Percentiles rank a stretch among this genome's conserved stretches.
Evolutionary conservation across 1,284 basidiomycete genomes (phyloP).

Genomic region (Fomitopsis betulina): DNA sequence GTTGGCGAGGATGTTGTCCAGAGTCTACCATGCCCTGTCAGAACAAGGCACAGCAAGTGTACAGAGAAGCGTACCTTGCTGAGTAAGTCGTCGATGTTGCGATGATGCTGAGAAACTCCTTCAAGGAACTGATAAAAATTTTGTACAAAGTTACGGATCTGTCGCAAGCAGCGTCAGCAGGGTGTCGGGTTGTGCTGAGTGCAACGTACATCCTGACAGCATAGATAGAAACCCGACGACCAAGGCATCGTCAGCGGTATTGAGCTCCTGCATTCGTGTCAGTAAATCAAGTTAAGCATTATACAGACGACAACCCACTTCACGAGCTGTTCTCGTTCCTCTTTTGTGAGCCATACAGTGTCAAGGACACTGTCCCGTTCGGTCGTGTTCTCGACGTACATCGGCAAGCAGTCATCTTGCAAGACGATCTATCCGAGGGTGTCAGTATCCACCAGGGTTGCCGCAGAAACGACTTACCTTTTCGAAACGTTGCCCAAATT

Average conservation of each 20-base stretch:
- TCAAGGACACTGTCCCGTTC: slow-evolving; percentile 79
- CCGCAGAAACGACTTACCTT: slow-evolving; percentile 41
- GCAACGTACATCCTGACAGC: slow-evolving; percentile 80
- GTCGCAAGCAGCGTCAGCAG: no score
- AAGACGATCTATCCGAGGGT: slow-evolving; percentile 61
- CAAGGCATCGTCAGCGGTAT: slow-evolving; percentile 86
- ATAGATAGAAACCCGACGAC: slow-evolving; percentile 93
- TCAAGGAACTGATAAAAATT: slow-evolving; percentile 98
- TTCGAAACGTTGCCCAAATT: slow-evolving; percentile 83
- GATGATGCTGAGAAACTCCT: slow-evolving; percentile 87
- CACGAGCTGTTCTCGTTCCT: slow-evolving; percentile 59
- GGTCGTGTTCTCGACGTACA: slow-evolving; percentile 72
- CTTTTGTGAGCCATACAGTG: slow-evolving; percentile 80
- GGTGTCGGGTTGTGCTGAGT: not conserved
- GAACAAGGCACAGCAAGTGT: not conserved
- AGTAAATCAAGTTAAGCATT: not conserved
- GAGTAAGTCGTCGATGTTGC: slow-evolving; percentile 90
- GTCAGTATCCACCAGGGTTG: not conserved
- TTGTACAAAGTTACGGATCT: slow-evolving; percentile 91
- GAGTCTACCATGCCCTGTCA: slow-evolving; percentile 48
- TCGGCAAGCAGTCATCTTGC: slow-evolving; percentile 89
- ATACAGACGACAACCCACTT: slow-evolving; percentile 40
- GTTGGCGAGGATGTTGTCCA: slow-evolving; percentile 81
- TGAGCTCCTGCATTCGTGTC: slow-evolving; percentile 41
- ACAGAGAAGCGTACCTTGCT: slow-evolving; percentile 58